Conservation (phyloP, 371 early-diverging fungal genomes). For the Paramicrosporidium saccamoebae region DNA sequence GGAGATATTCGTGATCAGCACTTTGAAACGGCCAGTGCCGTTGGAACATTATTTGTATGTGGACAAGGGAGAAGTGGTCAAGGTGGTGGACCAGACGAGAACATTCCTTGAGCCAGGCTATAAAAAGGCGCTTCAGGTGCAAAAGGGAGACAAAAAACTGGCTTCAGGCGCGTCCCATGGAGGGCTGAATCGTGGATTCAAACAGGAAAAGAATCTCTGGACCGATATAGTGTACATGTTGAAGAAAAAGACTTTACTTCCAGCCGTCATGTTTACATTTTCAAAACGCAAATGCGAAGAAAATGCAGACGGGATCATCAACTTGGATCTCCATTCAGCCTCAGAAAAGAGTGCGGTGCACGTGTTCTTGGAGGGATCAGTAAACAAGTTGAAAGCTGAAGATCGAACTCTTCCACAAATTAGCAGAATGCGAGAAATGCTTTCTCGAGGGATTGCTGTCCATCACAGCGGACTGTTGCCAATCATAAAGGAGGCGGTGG, state of each 20-base stretch:
- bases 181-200: conserved; percentile 4
- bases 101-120: conserved; percentile 15
- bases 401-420: conserved; percentile 79
- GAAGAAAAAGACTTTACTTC: conserved; percentile 35
- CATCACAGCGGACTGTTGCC: conserved; percentile 94
- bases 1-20: conserved; percentile 90
- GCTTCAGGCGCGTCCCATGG: conserved; percentile 5
- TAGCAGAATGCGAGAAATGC: conserved; percentile 32
- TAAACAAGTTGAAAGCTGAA: conserved; percentile 32
- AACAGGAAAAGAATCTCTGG: conserved; percentile 36
- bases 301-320: conserved; percentile 39
- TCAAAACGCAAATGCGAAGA: conserved; percentile 87
- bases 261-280: conserved; percentile 88
- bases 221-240: conserved; percentile 36
- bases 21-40: conserved; percentile 82
- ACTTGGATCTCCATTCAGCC: conserved; percentile 31
- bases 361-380: conserved; percentile 36
- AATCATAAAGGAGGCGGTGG: conserved; percentile 93
- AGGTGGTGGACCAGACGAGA: conserved; percentile 39
- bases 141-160: conserved; percentile 7
- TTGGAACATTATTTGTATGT: conserved; percentile 80
- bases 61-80: conserved; percentile 33
- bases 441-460: conserved; percentile 77
- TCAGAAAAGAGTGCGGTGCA: conserved; percentile 56
- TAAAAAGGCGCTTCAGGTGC: conserved; percentile 23